Base-by-base conservation (phyloP, 768 basidiomycete species). In the Sarcodon aspratus region DNA sequence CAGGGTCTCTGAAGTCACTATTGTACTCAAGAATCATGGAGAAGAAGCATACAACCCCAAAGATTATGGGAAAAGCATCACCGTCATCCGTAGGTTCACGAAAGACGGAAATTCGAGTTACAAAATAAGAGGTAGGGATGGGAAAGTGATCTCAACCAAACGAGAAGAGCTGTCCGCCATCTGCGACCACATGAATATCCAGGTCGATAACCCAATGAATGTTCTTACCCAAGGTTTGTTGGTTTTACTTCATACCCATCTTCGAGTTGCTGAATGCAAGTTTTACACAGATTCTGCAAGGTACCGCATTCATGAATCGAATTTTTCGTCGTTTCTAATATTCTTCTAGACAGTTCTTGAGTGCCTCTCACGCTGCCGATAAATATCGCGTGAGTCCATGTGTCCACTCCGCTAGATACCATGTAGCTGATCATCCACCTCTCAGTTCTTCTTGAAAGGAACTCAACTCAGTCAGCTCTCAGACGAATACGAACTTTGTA, bases 121-220 rank as follows among this genome's bases (percentile, higher is more conserved):
- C 82, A 91, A 84, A 63, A 88, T 98, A 61, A 83, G 76, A 68
- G 74, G 66, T 55, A 78, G 73, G 58, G 77, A 83, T 18, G 80
- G 78, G 35, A 75, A 72, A 54, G 59, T 79, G 9, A 65, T 96
- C 50, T 83, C 82, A 33, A 81, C 70, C 11, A 92, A 88, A 68
- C 79, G 80, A 55, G 82, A 90, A 9, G 93, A 97, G 59, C 65
- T 99, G 9, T 75, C 85, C 13, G 78, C 82, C 1, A 97, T 99
- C 45, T 85, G 85, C 57, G 90, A 95, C 60, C 85, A 92, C 54
- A 95, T 96, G 85, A 92, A 92, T 57, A 89, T 99, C 48, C 92
- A 95, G 61, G 89, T 96, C 51, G 92, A 96, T 61, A 94, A 94
- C 59, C 95, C 94, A 1, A 81, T 97, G 80, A 97, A 90, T 52